Evolutionary conservation across 2,329 filamentous ascomycete species (phyloP).

Genomic region (Botrytis fabae): DNA sequence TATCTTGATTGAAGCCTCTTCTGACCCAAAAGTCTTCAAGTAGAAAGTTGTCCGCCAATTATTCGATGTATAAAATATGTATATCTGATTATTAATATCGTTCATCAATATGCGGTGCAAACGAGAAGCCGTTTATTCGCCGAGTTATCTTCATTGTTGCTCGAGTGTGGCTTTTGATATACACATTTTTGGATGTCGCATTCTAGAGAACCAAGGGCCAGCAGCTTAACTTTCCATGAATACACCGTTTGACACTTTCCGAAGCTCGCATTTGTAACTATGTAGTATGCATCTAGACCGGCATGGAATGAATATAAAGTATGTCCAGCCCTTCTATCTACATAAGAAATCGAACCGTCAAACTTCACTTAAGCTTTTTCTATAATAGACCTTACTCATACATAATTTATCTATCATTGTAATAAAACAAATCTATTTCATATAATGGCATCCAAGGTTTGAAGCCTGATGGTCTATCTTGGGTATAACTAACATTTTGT

Average conservation of each 20-base stretch:
- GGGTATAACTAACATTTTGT: neutral
- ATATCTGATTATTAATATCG: neutral
- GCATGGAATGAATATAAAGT: neutral
- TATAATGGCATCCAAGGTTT: slow-evolving; percentile 14
- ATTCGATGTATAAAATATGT: too few relatives aligned
- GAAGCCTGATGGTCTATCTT: neutral
- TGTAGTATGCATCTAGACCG: neutral
- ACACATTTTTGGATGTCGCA: neutral
- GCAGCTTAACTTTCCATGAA: neutral
- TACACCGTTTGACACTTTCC: neutral
- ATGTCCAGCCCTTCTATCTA: neutral
- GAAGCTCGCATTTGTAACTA: neutral
- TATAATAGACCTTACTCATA: neutral
- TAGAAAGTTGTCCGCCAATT: neutral
- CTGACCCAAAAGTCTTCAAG: neutral
- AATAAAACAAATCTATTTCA: neutral
- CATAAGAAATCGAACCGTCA: neutral
- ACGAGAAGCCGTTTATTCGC: neutral
- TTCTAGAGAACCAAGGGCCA: neutral
- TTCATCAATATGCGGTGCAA: neutral
- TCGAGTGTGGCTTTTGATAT: neutral
- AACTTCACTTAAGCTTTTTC: neutral
- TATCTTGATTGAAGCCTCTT: neutral
- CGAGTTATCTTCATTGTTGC: slow-evolving; percentile 1
- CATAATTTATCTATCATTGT: neutral